These are phyloP conservation scores for Beta corolliflora DNA, from an alignment of 179 eudicot genomes.

Conservation along the genomic window DNA sequence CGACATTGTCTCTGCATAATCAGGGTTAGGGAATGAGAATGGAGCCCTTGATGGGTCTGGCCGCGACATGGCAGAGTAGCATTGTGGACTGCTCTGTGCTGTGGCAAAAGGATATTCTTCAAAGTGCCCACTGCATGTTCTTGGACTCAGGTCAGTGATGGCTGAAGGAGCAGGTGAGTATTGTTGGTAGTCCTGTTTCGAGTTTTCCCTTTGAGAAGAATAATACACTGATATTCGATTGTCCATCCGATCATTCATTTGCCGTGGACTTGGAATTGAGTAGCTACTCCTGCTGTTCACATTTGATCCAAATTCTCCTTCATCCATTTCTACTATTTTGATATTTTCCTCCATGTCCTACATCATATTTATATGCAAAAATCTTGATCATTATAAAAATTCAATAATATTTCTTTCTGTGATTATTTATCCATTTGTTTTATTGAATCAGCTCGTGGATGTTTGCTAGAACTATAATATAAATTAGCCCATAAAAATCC, in stretches of 20 bases:
- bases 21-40: slow-evolving; percentile 42
- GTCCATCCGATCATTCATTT: slow-evolving; percentile 41
- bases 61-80: slow-evolving; percentile 51
- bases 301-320: slow-evolving; percentile 49
- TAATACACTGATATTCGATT: slow-evolving; percentile 50
- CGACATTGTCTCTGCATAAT: slow-evolving; percentile 51
- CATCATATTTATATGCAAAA: background rate
- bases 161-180: slow-evolving; percentile 72
- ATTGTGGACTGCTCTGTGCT: slow-evolving; percentile 76
- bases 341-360: slow-evolving; percentile 88
- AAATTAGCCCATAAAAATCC: background rate
- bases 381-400: background rate
- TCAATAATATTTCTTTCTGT: background rate
- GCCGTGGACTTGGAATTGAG: slow-evolving; percentile 47
- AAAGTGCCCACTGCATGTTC: slow-evolving; percentile 66
- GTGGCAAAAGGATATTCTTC: slow-evolving; percentile 66
- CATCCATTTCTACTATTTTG: slow-evolving; percentile 92
- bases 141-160: slow-evolving; percentile 70
- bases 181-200: slow-evolving; percentile 46
- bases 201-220: slow-evolving; percentile 28
- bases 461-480: background rate
- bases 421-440: background rate
- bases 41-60: slow-evolving; percentile 42
- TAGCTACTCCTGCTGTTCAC: slow-evolving; percentile 48
- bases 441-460: background rate